Evolutionary conservation across 257 asterid genomes (phyloP).

Genomic region (Verbascum thapsus): DNA sequence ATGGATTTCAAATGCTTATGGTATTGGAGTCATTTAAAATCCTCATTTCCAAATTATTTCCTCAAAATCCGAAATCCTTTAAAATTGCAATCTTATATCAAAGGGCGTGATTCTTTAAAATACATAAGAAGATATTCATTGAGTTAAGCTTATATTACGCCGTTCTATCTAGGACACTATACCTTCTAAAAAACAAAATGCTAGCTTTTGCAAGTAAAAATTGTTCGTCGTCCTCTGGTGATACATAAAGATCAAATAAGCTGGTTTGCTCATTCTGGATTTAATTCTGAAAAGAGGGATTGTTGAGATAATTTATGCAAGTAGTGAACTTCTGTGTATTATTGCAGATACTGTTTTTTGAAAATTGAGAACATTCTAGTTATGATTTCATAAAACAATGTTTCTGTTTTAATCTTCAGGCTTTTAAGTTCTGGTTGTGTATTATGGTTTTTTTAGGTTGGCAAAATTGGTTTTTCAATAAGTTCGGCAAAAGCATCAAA

Average conservation of each 20-base stretch:
- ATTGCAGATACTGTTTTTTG: background rate
- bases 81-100: no score
- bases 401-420: background rate
- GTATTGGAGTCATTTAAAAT: no score
- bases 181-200: background rate
- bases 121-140: background rate
- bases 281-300: background rate
- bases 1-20: no score
- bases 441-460: slow-evolving; percentile 50
- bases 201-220: background rate
- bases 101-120: background rate
- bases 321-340: background rate
- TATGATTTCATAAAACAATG: background rate
- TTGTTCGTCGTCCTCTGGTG: background rate
- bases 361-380: slow-evolving; percentile 1
- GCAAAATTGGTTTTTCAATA: slow-evolving; percentile 77
- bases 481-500: slow-evolving; percentile 58
- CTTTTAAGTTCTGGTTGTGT: slow-evolving; percentile 24
- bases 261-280: background rate
- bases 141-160: background rate
- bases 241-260: background rate
- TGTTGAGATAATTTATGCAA: slow-evolving; percentile 3
- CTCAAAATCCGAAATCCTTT: no score
- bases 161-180: background rate
- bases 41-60: no score